Evolutionary conservation across 495 filamentous ascomycete species (phyloP).

Genomic region (Annulohypoxylon maeteangense): DNA sequence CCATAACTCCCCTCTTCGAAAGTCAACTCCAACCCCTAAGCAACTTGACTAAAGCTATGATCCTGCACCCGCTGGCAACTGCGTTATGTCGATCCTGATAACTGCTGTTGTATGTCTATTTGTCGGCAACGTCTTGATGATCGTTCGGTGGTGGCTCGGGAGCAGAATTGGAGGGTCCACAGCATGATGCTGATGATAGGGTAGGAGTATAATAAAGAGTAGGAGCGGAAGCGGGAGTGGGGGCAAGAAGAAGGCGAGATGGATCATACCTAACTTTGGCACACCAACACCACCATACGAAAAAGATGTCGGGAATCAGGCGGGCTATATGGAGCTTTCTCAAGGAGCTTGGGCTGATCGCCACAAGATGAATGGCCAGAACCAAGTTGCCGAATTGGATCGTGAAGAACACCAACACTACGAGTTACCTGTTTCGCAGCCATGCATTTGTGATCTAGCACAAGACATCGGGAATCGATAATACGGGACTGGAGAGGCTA

Average conservation of each 20-base stretch:
- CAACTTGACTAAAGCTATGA: neutral
- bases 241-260: neutral
- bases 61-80: neutral
- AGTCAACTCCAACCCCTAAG: neutral
- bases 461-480: neutral
- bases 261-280: neutral
- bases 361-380: constrained; percentile 5
- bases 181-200: neutral
- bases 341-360: neutral
- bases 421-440: constrained; percentile 8
- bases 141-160: neutral
- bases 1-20: neutral
- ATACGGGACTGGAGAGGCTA: neutral
- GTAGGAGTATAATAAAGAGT: too few species aligned
- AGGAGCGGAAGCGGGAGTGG: neutral
- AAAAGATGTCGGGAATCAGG: neutral
- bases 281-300: constrained; percentile 1
- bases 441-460: neutral
- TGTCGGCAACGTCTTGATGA: neutral
- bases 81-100: neutral
- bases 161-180: neutral
- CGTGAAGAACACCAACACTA: constrained; percentile 37
- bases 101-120: neutral
- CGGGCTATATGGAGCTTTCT: neutral
- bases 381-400: constrained; percentile 20